Evolutionary conservation across 768 basidiomycete species (phyloP).

Genomic region (Lactarius sanguifluus): DNA sequence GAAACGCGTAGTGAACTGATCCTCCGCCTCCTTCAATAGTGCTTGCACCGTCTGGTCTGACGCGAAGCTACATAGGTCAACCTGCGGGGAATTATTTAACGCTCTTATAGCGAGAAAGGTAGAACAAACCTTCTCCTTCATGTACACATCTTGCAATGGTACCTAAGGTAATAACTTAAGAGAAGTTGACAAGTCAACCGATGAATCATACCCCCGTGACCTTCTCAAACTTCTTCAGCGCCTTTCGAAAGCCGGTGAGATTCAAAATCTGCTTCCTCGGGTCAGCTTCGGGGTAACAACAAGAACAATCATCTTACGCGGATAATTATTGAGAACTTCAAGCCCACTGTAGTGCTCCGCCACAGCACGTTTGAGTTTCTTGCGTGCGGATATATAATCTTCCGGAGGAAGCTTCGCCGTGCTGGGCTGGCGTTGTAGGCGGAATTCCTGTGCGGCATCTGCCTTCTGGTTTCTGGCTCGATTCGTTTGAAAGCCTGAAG

Average conservation of each 20-base stretch:
- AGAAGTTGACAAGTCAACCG: background rate
- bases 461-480: slow-evolving; percentile 12
- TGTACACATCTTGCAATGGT: slow-evolving; percentile 72
- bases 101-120: background rate
- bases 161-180: slow-evolving; percentile 44
- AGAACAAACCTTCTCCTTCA: slow-evolving; percentile 64
- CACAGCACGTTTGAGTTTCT: slow-evolving; percentile 78
- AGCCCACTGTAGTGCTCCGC: slow-evolving; percentile 81
- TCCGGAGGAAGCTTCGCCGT: slow-evolving; percentile 53
- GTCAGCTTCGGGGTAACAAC: slow-evolving; percentile 19
- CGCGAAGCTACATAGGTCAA: slow-evolving; percentile 67
- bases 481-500: background rate
- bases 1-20: slow-evolving; percentile 72
- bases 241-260: slow-evolving; percentile 85
- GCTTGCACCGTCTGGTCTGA: slow-evolving; percentile 56
- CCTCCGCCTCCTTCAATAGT: slow-evolving; percentile 77
- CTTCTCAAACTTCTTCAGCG: slow-evolving; percentile 84
- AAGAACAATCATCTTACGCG: slow-evolving; percentile 50
- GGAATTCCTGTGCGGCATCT: slow-evolving; percentile 12
- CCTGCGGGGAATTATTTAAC: slow-evolving; percentile 39
- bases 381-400: slow-evolving; percentile 82
- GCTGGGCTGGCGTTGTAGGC: background rate
- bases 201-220: slow-evolving; percentile 53
- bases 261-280: slow-evolving; percentile 66
- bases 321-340: slow-evolving; percentile 86